These are phyloP conservation scores for Sugiyamaella floridensis DNA, from an alignment of 805 yeast genomes.

Conservation along the genomic window DNA sequence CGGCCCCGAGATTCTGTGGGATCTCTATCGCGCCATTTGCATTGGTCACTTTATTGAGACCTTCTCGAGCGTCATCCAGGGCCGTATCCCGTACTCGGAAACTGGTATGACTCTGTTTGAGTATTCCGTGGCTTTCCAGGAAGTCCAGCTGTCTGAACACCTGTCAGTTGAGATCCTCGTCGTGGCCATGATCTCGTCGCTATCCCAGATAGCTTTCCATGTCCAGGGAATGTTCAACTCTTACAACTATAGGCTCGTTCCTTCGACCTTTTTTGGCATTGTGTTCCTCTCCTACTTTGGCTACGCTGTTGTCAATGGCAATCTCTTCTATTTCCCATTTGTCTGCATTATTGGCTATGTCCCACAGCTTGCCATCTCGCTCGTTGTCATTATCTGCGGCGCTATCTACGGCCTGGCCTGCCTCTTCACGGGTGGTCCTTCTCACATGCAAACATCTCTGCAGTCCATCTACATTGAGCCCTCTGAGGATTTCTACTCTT, in stretches of 20 bases:
- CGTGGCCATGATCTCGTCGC: constrained; percentile 48
- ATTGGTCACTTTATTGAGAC: constrained; percentile 60
- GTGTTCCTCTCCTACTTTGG: constrained; percentile 44
- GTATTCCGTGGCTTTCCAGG: constrained; percentile 70
- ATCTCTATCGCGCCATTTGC: constrained; percentile 51
- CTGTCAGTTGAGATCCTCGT: constrained; percentile 50
- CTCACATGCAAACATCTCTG: constrained; percentile 35
- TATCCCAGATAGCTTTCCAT: constrained; percentile 58
- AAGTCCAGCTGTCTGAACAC: constrained; percentile 44
- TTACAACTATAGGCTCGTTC: constrained; percentile 52
- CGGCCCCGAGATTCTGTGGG: constrained; percentile 49
- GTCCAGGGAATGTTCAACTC: constrained; percentile 49
- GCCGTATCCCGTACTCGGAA: constrained; percentile 51
- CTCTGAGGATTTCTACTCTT: constrained; percentile 61
- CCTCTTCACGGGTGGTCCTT: constrained; percentile 44
- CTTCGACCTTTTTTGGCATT: constrained; percentile 55
- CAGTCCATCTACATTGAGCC: constrained; percentile 30
- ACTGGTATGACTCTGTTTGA: constrained; percentile 69
- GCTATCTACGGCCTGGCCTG: constrained; percentile 52
- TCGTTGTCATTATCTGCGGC: constrained; percentile 46
- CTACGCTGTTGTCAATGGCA: constrained; percentile 36
- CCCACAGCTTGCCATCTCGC: constrained; percentile 56
- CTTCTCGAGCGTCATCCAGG: constrained; percentile 51
- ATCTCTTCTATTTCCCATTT: constrained; percentile 45
- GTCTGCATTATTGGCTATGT: constrained; percentile 51